Evolutionary conservation across 169 alveolate species (phyloP).

Genomic region (Eimeria tenella): DNA sequence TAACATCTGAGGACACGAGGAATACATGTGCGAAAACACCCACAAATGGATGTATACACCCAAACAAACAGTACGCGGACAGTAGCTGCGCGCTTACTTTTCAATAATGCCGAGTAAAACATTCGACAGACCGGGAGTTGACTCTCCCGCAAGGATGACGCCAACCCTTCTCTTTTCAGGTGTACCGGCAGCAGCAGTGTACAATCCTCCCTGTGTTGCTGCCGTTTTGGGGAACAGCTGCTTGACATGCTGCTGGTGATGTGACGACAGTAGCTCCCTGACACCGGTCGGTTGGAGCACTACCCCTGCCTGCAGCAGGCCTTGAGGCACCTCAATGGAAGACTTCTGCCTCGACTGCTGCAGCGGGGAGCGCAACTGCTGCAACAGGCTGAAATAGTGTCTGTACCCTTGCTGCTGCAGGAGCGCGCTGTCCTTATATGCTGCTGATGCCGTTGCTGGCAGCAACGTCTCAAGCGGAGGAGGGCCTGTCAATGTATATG

Average conservation of each 20-base stretch:
- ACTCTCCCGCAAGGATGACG: constrained; percentile 94
- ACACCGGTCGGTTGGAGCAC: neutral
- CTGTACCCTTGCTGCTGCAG: neutral
- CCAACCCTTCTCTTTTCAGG: constrained; percentile 86
- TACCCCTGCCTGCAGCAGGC: neutral
- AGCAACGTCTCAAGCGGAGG: neutral
- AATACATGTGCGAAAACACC: neutral
- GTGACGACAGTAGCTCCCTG: neutral
- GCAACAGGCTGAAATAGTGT: neutral
- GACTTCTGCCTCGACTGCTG: neutral
- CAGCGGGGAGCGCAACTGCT: neutral
- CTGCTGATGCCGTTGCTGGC: constrained; percentile 32
- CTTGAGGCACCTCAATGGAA: neutral
- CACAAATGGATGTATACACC: neutral
- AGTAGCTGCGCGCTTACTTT: neutral
- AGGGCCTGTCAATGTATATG: constrained; percentile 47
- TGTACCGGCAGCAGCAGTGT: neutral
- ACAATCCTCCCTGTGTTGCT: neutral
- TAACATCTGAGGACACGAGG: neutral
- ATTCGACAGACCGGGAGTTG: constrained; percentile 97
- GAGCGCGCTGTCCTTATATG: neutral
- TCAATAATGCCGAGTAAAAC: constrained; percentile 94
- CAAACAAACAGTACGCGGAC: neutral
- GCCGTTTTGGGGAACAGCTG: constrained; percentile 6
- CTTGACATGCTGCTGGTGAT: constrained; percentile 29